Percentiles rank a stretch among this genome's conserved stretches.
Conservation (phyloP, 257 asterid species). For the Leonotis leonurus region DNA sequence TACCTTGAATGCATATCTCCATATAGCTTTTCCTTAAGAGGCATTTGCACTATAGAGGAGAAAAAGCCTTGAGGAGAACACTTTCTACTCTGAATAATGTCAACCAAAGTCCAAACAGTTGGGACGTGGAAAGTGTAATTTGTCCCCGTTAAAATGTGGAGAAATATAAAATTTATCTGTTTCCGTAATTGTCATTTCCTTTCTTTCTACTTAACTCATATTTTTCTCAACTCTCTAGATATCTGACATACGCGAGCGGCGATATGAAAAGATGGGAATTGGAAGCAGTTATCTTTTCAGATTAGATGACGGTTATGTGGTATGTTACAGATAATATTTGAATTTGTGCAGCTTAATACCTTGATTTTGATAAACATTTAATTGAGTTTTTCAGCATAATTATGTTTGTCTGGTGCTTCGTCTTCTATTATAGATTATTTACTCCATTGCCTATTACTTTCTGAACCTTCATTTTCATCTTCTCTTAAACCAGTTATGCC, state of each 20-base stretch:
- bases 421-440: background rate
- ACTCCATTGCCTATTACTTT: background rate
- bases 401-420: background rate
- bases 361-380: background rate
- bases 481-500: background rate
- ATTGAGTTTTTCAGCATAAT: background rate
- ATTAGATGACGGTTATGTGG: constrained; percentile 99
- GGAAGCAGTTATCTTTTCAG: constrained; percentile 99
- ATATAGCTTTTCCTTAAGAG: background rate
- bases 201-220: background rate
- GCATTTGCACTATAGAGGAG: constrained; percentile 4
- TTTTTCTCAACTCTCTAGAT: constrained; percentile 35
- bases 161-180: background rate
- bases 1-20: background rate
- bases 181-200: constrained; percentile 4
- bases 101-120: background rate
- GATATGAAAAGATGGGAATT: constrained; percentile 91
- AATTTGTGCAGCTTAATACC: constrained; percentile 3
- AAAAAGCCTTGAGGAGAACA: background rate
- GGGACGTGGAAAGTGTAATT: background rate
- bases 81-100: background rate
- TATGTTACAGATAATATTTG: constrained; percentile 28
- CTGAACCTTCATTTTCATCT: background rate
- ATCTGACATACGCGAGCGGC: constrained; percentile 88
- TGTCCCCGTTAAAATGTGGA: background rate